Conservation (phyloP, 495 filamentous ascomycete genomes). For the Penicillium canescens region DNA sequence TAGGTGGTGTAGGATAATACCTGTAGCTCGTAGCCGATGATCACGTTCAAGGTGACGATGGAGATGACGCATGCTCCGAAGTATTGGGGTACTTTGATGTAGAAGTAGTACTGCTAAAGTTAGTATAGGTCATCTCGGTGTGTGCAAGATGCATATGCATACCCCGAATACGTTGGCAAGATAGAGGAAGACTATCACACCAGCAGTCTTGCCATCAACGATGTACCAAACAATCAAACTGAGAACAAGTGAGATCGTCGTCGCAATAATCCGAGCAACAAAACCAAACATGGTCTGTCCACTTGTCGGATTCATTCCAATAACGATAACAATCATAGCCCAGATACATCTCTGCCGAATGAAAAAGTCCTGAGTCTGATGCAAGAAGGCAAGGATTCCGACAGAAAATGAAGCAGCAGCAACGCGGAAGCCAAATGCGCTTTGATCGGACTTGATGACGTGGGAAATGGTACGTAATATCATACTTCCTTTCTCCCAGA, state of each 20-base stretch:
- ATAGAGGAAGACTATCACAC: slow-evolving; percentile 67
- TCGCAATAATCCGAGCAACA: slow-evolving; percentile 63
- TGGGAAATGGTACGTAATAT: slow-evolving; percentile 26
- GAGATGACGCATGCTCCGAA: slow-evolving; percentile 60
- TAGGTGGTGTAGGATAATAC: slow-evolving; percentile 29
- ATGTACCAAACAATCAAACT: slow-evolving; percentile 75
- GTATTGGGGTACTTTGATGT: slow-evolving; percentile 63
- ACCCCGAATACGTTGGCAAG: slow-evolving; percentile 65
- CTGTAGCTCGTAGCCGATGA: slow-evolving; percentile 75
- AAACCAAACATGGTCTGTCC: slow-evolving; percentile 71
- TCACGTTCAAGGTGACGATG: slow-evolving; percentile 67
- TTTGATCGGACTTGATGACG: slow-evolving; percentile 31
- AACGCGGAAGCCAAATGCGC: slow-evolving; percentile 65
- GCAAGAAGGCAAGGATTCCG: slow-evolving; percentile 67
- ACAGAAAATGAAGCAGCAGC: slow-evolving; percentile 70
- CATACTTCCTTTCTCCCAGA: slow-evolving; percentile 56
- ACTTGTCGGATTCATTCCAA: slow-evolving; percentile 59
- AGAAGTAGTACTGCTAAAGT: slow-evolving; percentile 53
- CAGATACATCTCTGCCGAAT: slow-evolving; percentile 69
- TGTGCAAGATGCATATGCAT: background rate
- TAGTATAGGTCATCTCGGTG: background rate
- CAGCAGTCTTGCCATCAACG: slow-evolving; percentile 59
- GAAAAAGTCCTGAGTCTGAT: slow-evolving; percentile 66
- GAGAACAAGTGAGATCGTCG: slow-evolving; percentile 56
- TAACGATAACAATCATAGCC: slow-evolving; percentile 75